Percentiles rank a stretch among this genome's conserved stretches.
Conservation (phyloP, 805 yeast genomes). For the Starmera caribaea region DNA sequence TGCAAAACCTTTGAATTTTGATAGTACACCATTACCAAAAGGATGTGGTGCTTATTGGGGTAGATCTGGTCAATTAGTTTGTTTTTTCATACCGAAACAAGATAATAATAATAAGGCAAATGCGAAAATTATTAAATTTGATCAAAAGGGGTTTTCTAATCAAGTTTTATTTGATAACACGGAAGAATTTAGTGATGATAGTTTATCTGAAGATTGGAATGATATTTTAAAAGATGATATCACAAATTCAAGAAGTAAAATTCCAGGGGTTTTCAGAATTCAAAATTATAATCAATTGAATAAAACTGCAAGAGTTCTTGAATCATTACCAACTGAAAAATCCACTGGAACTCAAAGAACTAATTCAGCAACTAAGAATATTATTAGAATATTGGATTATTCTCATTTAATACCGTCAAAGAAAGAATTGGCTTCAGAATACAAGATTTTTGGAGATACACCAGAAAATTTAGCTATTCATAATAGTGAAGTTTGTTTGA, state of each 20-base stretch:
- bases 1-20: slow-evolving; percentile 32
- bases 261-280: slow-evolving; percentile 34
- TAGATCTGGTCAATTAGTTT: slow-evolving; percentile 63
- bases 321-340: slow-evolving; percentile 11
- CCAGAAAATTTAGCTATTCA: slow-evolving; percentile 58
- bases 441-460: slow-evolving; percentile 50
- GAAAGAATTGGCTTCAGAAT: slow-evolving; percentile 58
- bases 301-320: background rate
- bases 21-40: slow-evolving; percentile 84
- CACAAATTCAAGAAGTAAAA: slow-evolving; percentile 29
- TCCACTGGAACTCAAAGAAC: slow-evolving; percentile 10
- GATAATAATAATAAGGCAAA: slow-evolving; percentile 25
- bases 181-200: slow-evolving; percentile 36
- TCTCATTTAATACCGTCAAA: slow-evolving; percentile 66
- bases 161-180: slow-evolving; percentile 11
- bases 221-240: slow-evolving; percentile 52
- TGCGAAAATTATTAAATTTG: slow-evolving; percentile 33
- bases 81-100: slow-evolving; percentile 64
- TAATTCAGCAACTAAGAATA: slow-evolving; percentile 28
- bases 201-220: slow-evolving; percentile 62
- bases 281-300: slow-evolving; percentile 8
- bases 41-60: slow-evolving; percentile 93
- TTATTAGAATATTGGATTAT: slow-evolving; percentile 59
- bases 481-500: slow-evolving; percentile 63
- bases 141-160: slow-evolving; percentile 43